Conservation (phyloP, 139 green algal genomes). For the Chlorella vulgaris region DNA sequence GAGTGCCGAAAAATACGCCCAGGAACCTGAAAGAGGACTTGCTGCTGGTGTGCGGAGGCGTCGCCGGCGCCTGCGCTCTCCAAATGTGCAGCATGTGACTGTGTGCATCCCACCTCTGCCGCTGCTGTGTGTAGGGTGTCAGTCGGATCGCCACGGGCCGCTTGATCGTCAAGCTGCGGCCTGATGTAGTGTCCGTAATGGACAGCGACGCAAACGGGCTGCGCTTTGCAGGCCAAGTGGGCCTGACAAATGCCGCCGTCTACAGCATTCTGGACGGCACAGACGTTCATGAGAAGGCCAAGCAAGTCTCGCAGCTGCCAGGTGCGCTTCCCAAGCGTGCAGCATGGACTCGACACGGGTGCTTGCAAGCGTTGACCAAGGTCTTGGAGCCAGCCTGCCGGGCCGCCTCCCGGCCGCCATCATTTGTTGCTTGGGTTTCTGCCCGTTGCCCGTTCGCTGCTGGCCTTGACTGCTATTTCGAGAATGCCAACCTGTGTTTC, state of each 20-base stretch:
- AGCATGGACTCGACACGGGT: background rate
- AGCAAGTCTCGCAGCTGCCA: conserved; percentile 12
- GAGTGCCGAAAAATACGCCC: no score
- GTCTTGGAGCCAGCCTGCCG: background rate
- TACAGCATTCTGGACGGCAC: conserved; percentile 43
- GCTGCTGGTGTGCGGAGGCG: no score
- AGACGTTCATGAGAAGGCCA: conserved; percentile 34
- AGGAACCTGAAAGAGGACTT: no score
- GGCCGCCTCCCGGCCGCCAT: no score
- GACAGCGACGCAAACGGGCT: background rate
- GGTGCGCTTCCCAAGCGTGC: background rate
- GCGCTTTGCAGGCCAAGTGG: background rate
- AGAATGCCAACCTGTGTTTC: no score
- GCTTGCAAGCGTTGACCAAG: no score
- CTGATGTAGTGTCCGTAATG: conserved; percentile 19
- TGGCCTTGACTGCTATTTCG: background rate
- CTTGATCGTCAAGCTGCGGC: conserved; percentile 10
- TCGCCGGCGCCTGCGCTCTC: no score
- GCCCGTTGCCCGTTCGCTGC: background rate
- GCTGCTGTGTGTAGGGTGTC: background rate
- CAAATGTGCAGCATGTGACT: no score
- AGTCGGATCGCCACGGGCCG: background rate
- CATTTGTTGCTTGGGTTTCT: no score
- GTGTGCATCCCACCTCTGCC: background rate
- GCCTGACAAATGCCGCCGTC: background rate